phyloP scores from a whole-genome alignment of 345 rosid genomes.

The Noccaea bulbosa region DNA sequence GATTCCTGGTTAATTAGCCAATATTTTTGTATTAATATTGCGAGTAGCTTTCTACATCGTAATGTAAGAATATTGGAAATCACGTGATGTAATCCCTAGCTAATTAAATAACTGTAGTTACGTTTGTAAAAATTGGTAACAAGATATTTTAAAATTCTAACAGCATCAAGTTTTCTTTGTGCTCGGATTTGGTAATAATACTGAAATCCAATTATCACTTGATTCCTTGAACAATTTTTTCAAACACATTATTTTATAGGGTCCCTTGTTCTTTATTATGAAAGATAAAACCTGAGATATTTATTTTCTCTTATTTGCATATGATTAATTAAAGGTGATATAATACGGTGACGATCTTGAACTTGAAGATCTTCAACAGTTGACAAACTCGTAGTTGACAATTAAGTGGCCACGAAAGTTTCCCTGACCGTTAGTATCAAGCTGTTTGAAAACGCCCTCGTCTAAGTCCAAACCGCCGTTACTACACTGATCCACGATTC shows the following conservation, averaged over 20 bases:
- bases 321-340: conserved; percentile 1
- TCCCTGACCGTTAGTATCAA: conserved; percentile 52
- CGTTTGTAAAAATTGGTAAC: too few relatives aligned
- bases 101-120: too few relatives aligned
- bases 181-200: background rate
- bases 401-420: conserved; percentile 47
- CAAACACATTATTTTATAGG: background rate
- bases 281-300: conserved; percentile 5
- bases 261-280: conserved; percentile 5
- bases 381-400: conserved; percentile 54
- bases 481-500: conserved; percentile 60
- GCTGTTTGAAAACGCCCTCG: conserved; percentile 41
- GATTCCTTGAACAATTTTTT: background rate
- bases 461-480: conserved; percentile 65
- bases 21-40: too few relatives aligned
- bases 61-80: too few relatives aligned
- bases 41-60: too few relatives aligned
- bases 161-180: background rate
- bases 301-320: background rate
- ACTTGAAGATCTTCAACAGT: conserved; percentile 37
- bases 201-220: conserved; percentile 4
- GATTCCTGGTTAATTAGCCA: too few relatives aligned
- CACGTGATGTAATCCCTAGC: too few relatives aligned
- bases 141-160: too few relatives aligned
- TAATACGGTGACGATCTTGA: conserved; percentile 2